phyloP scores from a whole-genome alignment of 345 rosid genomes.

The Syzygium grande region DNA sequence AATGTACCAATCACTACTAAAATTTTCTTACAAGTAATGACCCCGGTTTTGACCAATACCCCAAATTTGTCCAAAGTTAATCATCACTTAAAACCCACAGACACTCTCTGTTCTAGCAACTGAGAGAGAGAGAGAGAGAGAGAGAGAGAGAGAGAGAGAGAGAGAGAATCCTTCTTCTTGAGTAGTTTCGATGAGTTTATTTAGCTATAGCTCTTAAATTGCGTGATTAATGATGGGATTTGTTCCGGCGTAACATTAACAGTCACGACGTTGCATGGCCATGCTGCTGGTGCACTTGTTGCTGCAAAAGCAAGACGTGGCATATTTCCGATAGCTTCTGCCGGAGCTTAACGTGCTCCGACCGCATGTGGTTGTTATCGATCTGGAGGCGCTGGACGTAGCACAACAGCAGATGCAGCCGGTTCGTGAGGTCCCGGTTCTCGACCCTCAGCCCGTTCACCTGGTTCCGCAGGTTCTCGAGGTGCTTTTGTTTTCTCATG shows the following conservation, averaged over 20 bases:
- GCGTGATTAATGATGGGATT: slow-evolving; percentile 34
- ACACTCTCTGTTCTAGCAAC: background rate
- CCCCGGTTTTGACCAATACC: background rate
- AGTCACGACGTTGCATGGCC: slow-evolving; percentile 31
- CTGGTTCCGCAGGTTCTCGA: slow-evolving; percentile 64
- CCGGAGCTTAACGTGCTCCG: slow-evolving; percentile 41
- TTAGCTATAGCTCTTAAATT: background rate
- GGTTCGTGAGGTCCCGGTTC: slow-evolving; percentile 58
- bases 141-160: background rate
- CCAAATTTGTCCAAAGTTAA: background rate
- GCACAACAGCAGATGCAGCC: slow-evolving; percentile 36
- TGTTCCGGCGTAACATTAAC: slow-evolving; percentile 22
- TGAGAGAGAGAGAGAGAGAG: background rate
- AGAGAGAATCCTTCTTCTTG: background rate
- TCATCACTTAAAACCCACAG: background rate
- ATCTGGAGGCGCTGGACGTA: slow-evolving; percentile 28
- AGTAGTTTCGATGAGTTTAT: background rate
- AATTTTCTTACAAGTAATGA: background rate
- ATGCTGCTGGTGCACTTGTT: slow-evolving; percentile 36
- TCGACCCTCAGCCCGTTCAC: slow-evolving; percentile 50
- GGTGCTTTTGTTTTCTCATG: slow-evolving; percentile 70
- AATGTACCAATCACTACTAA: background rate
- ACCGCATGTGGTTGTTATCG: slow-evolving; percentile 53
- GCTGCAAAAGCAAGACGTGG: slow-evolving; percentile 39
- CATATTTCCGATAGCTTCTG: slow-evolving; percentile 45